These are phyloP conservation scores for Emericellopsis terricola DNA, from an alignment of 495 filamentous ascomycete species.

Conservation along the genomic window DNA sequence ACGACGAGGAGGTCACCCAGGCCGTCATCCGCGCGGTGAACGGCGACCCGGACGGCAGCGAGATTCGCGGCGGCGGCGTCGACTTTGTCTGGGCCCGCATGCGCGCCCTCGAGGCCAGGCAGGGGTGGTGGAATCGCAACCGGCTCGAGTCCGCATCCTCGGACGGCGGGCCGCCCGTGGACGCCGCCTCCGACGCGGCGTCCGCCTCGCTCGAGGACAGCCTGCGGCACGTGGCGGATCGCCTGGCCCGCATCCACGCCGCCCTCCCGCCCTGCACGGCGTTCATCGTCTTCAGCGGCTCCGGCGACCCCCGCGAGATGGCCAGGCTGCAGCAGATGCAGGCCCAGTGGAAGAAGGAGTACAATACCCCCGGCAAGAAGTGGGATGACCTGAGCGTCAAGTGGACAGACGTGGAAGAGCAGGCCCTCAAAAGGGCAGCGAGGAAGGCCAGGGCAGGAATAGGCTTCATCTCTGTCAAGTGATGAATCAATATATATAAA, in stretches of 20 bases:
- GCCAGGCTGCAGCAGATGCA: conserved; percentile 56
- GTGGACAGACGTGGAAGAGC: conserved; percentile 82
- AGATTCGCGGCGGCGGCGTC: conserved; percentile 50
- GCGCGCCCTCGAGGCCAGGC: conserved; percentile 61
- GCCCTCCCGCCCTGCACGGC: conserved; percentile 67
- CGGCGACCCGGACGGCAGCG: conserved; percentile 44
- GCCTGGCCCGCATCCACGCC: conserved; percentile 54
- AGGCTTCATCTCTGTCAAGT: conserved; percentile 68
- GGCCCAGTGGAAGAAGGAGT: conserved; percentile 56
- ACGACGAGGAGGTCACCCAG: conserved; percentile 57
- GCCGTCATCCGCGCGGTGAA: conserved; percentile 48
- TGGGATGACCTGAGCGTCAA: conserved; percentile 79
- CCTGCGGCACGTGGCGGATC: conserved; percentile 24
- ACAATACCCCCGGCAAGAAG: conserved; percentile 44
- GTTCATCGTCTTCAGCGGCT: conserved; percentile 76
- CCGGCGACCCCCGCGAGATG: conserved; percentile 71
- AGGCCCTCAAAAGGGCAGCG: conserved; percentile 54
- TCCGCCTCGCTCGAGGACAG: conserved; percentile 30
- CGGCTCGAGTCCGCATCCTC: conserved; percentile 5
- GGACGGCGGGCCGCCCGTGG: conserved; percentile 5
- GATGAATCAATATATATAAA: conserved; percentile 1
- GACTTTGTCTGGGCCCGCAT: conserved; percentile 85
- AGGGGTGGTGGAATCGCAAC: conserved; percentile 64
- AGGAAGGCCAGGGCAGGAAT: conserved; percentile 55
- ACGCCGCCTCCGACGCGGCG: conserved; percentile 1